Conservation (phyloP, 129 eudicot species). For the Chrysanthemum lavandulifolium region DNA sequence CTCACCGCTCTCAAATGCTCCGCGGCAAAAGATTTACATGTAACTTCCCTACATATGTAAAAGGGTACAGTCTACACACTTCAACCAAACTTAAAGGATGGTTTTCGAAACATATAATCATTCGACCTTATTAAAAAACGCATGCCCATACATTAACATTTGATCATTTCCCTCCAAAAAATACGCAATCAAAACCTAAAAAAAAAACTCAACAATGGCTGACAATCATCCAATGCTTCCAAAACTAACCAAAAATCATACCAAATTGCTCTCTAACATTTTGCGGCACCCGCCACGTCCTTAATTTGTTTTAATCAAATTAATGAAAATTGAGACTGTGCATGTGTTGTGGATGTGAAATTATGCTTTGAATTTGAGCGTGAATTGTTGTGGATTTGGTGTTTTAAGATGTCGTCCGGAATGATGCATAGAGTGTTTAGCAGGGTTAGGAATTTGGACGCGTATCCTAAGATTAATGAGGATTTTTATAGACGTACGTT, state of each 20-base stretch:
- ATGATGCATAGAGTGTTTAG: constrained; percentile 50
- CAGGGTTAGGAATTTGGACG: constrained; percentile 69
- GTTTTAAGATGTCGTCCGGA: constrained; percentile 14
- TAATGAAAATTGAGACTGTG: not conserved
- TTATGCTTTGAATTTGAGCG: not conserved
- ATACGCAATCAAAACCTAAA: constrained; percentile 13
- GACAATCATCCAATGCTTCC: constrained; percentile 26
- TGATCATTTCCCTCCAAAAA: constrained; percentile 11
- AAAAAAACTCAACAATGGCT: constrained; percentile 24
- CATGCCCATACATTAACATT: constrained; percentile 23
- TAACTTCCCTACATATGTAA: not conserved
- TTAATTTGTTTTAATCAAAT: not conserved
- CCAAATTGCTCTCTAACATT: constrained; percentile 14
- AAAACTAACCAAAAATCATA: constrained; percentile 27
- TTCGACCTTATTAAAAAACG: constrained; percentile 22
- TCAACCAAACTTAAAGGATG: constrained; percentile 2
- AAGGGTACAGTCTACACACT: not conserved
- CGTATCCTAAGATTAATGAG: constrained; percentile 81
- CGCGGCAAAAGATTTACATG: not conserved
- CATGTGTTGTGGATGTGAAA: constrained; percentile 10
- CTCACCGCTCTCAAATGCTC: too few species aligned
- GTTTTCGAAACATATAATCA: constrained; percentile 7
- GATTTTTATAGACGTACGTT: constrained; percentile 84
- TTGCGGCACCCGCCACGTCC: constrained; percentile 28
- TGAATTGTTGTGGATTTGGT: constrained; percentile 4